Conservation (phyloP, 495 filamentous ascomycete genomes). For the Peziza echinospora region DNA sequence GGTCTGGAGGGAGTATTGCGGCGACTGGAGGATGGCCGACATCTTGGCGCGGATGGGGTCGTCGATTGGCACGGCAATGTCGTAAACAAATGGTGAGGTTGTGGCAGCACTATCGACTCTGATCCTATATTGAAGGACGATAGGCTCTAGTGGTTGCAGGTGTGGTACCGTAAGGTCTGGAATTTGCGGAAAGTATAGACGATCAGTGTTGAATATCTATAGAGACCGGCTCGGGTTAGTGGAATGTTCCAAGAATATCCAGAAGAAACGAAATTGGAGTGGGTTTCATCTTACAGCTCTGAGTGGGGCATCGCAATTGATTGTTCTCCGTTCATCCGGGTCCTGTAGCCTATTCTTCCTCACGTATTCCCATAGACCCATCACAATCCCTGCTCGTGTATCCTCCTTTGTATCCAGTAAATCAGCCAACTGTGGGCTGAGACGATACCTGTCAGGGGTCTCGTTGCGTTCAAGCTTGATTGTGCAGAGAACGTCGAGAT, state of each 20-base stretch:
- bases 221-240: too few relatives aligned
- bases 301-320: slow-evolving; percentile 70
- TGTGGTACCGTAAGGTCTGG: slow-evolving; percentile 53
- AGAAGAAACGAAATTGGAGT: too few relatives aligned
- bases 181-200: slow-evolving; percentile 73
- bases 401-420: slow-evolving; percentile 73
- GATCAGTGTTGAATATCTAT: slow-evolving; percentile 58
- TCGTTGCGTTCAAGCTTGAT: slow-evolving; percentile 77
- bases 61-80: slow-evolving; percentile 65
- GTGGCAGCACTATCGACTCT: slow-evolving; percentile 78
- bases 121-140: slow-evolving; percentile 78
- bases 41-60: slow-evolving; percentile 56
- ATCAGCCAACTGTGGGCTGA: slow-evolving; percentile 59
- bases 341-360: slow-evolving; percentile 68
- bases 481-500: slow-evolving; percentile 79
- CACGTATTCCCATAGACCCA: slow-evolving; percentile 91
- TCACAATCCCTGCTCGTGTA: slow-evolving; percentile 61
- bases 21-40: slow-evolving; percentile 33
- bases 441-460: slow-evolving; percentile 55
- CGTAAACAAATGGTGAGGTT: slow-evolving; percentile 56
- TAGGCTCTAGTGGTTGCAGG: slow-evolving; percentile 55
- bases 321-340: slow-evolving; percentile 76
- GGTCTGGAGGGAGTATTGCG: slow-evolving; percentile 37
- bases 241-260: too few relatives aligned
- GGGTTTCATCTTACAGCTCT: slow-evolving; percentile 52